Percentiles rank a stretch among this genome's conserved stretches.
phyloP scores from a whole-genome alignment of 192 early-diverging fungal species.

The Backusella luteola region DNA sequence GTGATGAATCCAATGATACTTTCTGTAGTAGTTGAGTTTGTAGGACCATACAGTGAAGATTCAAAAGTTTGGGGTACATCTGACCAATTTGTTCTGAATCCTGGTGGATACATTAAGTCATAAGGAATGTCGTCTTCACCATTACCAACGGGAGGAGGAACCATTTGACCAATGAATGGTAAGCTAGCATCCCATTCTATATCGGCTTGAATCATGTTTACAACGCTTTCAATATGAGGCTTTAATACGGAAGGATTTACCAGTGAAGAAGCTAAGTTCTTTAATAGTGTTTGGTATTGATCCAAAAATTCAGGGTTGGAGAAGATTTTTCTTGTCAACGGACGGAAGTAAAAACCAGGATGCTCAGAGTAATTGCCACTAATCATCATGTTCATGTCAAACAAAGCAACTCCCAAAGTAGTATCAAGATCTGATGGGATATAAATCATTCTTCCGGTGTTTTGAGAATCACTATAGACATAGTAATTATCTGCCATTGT shows the following conservation, averaged over 20 bases:
- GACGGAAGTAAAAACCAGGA: conserved; percentile 9
- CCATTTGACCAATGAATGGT: neutral
- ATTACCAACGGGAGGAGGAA: neutral
- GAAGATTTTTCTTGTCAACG: conserved; percentile 3
- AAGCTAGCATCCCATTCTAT: conserved; percentile 2
- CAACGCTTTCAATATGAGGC: conserved; percentile 2
- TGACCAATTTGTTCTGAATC: neutral
- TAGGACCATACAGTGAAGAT: neutral
- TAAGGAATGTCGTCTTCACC: neutral
- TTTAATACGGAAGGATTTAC: neutral
- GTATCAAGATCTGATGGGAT: conserved; percentile 9
- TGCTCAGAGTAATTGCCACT: conserved; percentile 14
- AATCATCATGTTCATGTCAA: neutral
- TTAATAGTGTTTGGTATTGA: neutral
- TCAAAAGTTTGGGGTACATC: conserved; percentile 1
- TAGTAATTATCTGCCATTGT: conserved; percentile 10
- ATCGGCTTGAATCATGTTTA: conserved; percentile 11
- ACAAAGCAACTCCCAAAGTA: conserved; percentile 1
- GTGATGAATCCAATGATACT: neutral
- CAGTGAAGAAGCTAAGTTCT: neutral
- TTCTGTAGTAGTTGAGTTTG: neutral
- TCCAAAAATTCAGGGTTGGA: neutral
- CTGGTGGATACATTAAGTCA: neutral
- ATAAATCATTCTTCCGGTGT: neutral
- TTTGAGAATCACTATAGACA: conserved; percentile 1